phyloP scores from a whole-genome alignment of 1,139 yeast genomes.

The Spencermartinsiella ligniputridi region DNA sequence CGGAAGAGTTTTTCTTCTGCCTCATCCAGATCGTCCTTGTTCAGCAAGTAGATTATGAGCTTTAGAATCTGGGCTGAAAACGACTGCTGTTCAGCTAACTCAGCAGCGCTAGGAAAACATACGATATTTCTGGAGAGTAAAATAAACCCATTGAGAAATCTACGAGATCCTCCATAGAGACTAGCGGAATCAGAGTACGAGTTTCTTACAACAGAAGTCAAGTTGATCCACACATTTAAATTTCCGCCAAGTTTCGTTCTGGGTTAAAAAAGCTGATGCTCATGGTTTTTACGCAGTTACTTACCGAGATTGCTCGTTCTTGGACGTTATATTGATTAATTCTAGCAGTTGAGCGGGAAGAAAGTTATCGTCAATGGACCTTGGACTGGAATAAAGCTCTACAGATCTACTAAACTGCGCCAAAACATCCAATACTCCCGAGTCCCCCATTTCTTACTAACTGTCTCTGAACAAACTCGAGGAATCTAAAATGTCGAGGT shows the following conservation, averaged over 20 bases:
- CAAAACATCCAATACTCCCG: no score
- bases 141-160: constrained; percentile 22
- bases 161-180: constrained; percentile 1
- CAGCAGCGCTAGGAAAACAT: constrained; percentile 17
- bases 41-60: not conserved
- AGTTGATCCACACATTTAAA: not conserved
- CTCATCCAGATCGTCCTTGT: not conserved
- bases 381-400: not conserved
- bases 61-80: not conserved
- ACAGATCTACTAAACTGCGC: not conserved
- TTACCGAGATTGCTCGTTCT: constrained; percentile 1
- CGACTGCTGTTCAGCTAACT: constrained; percentile 9
- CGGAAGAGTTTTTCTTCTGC: constrained; percentile 15
- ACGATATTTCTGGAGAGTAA: constrained; percentile 24
- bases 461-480: no score
- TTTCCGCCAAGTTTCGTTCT: not conserved
- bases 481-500: not conserved
- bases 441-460: no score
- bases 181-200: not conserved
- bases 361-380: not conserved
- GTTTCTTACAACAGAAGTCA: not conserved
- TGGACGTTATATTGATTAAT: constrained; percentile 1
- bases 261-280: no score
- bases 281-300: no score
- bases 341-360: constrained; percentile 7